These are phyloP conservation scores for Nakaseomyces glabratus DNA, from an alignment of 1,139 yeast genomes.

Conservation along the genomic window DNA sequence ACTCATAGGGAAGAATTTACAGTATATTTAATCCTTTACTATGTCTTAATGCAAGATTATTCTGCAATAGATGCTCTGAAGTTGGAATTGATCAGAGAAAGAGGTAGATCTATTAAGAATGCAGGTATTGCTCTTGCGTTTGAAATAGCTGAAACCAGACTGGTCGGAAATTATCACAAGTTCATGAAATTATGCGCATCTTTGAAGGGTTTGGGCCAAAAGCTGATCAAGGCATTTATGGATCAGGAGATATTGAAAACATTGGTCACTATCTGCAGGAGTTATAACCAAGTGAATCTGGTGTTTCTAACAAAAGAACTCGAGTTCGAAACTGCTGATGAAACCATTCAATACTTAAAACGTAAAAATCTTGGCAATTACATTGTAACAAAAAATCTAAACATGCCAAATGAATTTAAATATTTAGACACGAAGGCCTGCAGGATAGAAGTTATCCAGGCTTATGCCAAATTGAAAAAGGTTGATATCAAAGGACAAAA, in stretches of 20 bases:
- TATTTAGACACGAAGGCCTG: slow-evolving; percentile 34
- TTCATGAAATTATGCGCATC: slow-evolving; percentile 40
- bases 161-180: slow-evolving; percentile 41
- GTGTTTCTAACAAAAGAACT: slow-evolving; percentile 42
- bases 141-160: slow-evolving; percentile 36
- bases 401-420: slow-evolving; percentile 21
- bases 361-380: slow-evolving; percentile 36
- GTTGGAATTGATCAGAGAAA: slow-evolving; percentile 26
- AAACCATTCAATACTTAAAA: slow-evolving; percentile 36
- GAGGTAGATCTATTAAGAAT: slow-evolving; percentile 18
- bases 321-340: slow-evolving; percentile 35
- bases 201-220: slow-evolving; percentile 31
- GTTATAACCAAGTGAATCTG: slow-evolving; percentile 49
- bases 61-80: slow-evolving; percentile 31
- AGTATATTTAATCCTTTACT: slow-evolving; percentile 68
- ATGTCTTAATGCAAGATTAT: slow-evolving; percentile 65
- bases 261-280: slow-evolving; percentile 47
- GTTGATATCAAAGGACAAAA: slow-evolving; percentile 94
- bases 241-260: slow-evolving; percentile 54
- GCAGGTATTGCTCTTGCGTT: slow-evolving; percentile 37
- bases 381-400: slow-evolving; percentile 28
- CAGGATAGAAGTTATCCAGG: slow-evolving; percentile 38
- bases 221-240: slow-evolving; percentile 40
- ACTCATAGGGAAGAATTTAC: slow-evolving; percentile 52
- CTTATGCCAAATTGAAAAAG: slow-evolving; percentile 42